phyloP scores from a whole-genome alignment of 1,284 basidiomycete genomes.

The Gymnopus androsaceus region DNA sequence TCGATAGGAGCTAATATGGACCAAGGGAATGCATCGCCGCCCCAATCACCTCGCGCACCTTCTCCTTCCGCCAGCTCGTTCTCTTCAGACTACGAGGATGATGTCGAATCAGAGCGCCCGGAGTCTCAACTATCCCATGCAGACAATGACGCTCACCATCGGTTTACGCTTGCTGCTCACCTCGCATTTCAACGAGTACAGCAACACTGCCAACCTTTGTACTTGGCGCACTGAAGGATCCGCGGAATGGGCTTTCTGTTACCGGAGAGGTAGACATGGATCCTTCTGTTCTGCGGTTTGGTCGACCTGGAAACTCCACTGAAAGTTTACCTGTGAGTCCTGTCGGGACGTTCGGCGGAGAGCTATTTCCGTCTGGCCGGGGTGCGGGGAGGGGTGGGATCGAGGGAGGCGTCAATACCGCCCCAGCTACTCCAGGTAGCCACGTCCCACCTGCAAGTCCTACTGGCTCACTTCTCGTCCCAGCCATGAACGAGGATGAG shows the following conservation, averaged over 20 bases:
- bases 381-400: neutral
- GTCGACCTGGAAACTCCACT: conserved; percentile 68
- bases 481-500: conserved; percentile 11
- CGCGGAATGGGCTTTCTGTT: neutral
- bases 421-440: conserved; percentile 1
- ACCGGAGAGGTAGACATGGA: conserved; percentile 49
- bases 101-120: conserved; percentile 11
- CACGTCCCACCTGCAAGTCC: conserved; percentile 6
- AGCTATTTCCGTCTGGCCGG: no score
- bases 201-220: conserved; percentile 35
- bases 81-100: conserved; percentile 15
- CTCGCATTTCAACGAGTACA: conserved; percentile 31
- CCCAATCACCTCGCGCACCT: conserved; percentile 4
- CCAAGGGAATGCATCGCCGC: neutral
- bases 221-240: conserved; percentile 4
- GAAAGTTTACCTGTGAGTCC: conserved; percentile 53
- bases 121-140: neutral
- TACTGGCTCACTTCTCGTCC: neutral
- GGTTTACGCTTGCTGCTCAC: conserved; percentile 9
- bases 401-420: neutral
- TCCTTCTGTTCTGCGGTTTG: conserved; percentile 68
- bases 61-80: conserved; percentile 16
- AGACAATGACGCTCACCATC: conserved; percentile 7
- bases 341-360: neutral
- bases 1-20: conserved; percentile 7